These are phyloP conservation scores for Leishmania lainsoni DNA, from an alignment of 208 protist genomes.

Conservation along the genomic window DNA sequence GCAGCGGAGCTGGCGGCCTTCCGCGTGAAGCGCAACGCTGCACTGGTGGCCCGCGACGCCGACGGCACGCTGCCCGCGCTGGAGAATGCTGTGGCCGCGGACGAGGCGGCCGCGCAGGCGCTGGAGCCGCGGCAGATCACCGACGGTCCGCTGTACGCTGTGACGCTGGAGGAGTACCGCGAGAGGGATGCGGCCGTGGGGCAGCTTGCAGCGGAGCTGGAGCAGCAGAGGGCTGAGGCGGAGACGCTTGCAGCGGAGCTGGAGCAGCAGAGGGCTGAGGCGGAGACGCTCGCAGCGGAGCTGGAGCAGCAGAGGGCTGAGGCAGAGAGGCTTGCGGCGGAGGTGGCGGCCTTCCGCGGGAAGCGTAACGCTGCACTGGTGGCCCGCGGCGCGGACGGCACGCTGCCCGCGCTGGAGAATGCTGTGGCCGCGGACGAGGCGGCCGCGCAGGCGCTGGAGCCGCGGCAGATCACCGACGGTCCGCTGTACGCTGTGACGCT, in stretches of 20 bases:
- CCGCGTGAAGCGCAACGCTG: conserved; percentile 30
- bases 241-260: too few relatives aligned
- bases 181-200: too few relatives aligned
- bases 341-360: neutral
- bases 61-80: conserved; percentile 30
- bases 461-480: conserved; percentile 10
- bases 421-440: conserved; percentile 11
- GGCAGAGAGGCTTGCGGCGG: neutral
- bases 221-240: too few relatives aligned
- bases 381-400: conserved; percentile 29
- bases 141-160: conserved; percentile 28
- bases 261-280: neutral
- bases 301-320: too few relatives aligned
- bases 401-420: conserved; percentile 28
- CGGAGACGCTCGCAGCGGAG: too few relatives aligned
- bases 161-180: conserved; percentile 35
- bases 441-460: conserved; percentile 23
- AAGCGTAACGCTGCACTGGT: neutral
- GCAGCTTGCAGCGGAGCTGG: too few relatives aligned
- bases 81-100: conserved; percentile 20
- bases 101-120: conserved; percentile 23
- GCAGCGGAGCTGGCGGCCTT: neutral
- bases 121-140: conserved; percentile 22
- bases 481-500: conserved; percentile 29
- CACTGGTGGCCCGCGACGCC: conserved; percentile 26